Percentiles rank a stretch among this genome's conserved stretches.
Conservation (phyloP, 495 filamentous ascomycete species). For the Hyaloscypha bicolor region DNA sequence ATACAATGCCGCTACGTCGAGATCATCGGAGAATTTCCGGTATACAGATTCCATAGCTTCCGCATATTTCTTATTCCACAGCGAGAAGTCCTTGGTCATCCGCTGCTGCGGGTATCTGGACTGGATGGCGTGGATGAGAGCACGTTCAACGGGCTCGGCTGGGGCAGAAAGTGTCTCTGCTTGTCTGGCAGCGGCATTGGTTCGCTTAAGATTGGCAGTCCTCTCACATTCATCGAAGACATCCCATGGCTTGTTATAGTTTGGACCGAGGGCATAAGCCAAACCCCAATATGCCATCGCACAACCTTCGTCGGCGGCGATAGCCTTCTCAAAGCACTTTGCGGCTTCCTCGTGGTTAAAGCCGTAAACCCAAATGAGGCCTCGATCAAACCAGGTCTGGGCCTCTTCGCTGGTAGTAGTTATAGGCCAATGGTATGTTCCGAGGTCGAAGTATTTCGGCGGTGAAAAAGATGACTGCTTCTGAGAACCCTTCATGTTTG, state of each 20-base stretch:
- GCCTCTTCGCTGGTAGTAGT: slow-evolving; percentile 45
- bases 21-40: slow-evolving; percentile 51
- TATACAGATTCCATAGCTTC: slow-evolving; percentile 63
- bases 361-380: slow-evolving; percentile 63
- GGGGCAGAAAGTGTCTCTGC: slow-evolving; percentile 42
- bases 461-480: neutral
- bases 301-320: slow-evolving; percentile 52
- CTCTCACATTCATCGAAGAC: slow-evolving; percentile 64
- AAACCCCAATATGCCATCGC: slow-evolving; percentile 71
- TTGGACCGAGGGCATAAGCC: slow-evolving; percentile 65
- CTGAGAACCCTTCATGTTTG: slow-evolving; percentile 7
- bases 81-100: slow-evolving; percentile 44
- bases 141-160: slow-evolving; percentile 49
- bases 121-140: slow-evolving; percentile 59
- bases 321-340: slow-evolving; percentile 61
- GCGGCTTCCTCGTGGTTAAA: slow-evolving; percentile 68
- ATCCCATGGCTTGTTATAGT: slow-evolving; percentile 76
- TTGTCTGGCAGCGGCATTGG: slow-evolving; percentile 44
- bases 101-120: slow-evolving; percentile 53
- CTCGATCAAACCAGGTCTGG: slow-evolving; percentile 63
- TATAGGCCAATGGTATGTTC: slow-evolving; percentile 50
- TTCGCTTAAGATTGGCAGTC: slow-evolving; percentile 43
- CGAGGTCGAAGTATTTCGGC: slow-evolving; percentile 57
- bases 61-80: slow-evolving; percentile 61
- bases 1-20: slow-evolving; percentile 63